These are phyloP conservation scores for Gillenia trifoliata DNA, from an alignment of 306 rosid species.

Conservation along the genomic window DNA sequence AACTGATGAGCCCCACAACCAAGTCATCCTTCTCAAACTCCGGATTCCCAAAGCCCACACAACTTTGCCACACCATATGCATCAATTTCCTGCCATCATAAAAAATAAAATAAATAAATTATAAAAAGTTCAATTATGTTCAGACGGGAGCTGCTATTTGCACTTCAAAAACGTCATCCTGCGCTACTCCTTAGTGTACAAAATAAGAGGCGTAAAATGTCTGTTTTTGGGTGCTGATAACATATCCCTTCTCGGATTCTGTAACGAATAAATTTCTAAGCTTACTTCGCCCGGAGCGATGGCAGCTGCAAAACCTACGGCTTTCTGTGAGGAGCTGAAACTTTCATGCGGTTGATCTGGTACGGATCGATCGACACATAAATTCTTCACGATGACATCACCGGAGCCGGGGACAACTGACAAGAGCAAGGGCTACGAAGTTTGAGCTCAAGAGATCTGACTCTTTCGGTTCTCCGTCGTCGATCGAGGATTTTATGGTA, in stretches of 20 bases:
- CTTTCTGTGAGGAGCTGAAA: slow-evolving; percentile 34
- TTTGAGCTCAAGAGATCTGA: slow-evolving; percentile 50
- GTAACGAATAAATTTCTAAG: too few species aligned
- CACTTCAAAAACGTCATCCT: too few species aligned
- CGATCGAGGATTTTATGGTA: slow-evolving; percentile 26
- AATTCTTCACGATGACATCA: slow-evolving; percentile 47
- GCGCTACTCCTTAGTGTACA: too few species aligned
- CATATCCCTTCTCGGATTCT: too few species aligned
- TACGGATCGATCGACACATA: slow-evolving; percentile 63
- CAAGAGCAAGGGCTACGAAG: slow-evolving; percentile 21
- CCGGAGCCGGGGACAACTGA: slow-evolving; percentile 33
- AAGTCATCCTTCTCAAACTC: slow-evolving; percentile 62
- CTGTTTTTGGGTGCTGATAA: too few species aligned
- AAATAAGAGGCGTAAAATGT: too few species aligned
- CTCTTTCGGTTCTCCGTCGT: slow-evolving; percentile 46
- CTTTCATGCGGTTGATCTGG: too few species aligned
- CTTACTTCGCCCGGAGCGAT: slow-evolving; percentile 46
- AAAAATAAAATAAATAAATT: neutral
- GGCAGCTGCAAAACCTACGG: slow-evolving; percentile 25
- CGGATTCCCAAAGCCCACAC: slow-evolving; percentile 45
- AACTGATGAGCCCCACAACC: slow-evolving; percentile 54
- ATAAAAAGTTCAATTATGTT: neutral
- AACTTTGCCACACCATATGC: slow-evolving; percentile 48
- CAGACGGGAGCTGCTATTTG: too few species aligned
- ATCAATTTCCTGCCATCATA: slow-evolving; percentile 40